These are phyloP conservation scores for Debaryomyces nepalensis DNA, from an alignment of 1,139 yeast species.

Conservation along the genomic window DNA sequence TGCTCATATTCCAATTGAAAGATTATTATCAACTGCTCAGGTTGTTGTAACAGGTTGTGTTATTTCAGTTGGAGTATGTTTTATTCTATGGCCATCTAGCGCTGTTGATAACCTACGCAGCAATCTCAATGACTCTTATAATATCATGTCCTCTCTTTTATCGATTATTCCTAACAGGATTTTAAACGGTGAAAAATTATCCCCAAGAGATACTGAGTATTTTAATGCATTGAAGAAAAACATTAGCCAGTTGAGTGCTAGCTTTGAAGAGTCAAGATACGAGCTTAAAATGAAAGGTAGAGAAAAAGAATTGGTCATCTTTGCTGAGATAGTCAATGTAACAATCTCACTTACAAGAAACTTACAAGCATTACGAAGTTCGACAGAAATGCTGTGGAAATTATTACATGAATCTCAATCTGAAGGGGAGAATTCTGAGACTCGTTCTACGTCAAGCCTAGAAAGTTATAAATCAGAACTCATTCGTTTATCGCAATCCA, in stretches of 20 bases:
- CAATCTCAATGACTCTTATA: slow-evolving; percentile 57
- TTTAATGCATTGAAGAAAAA: slow-evolving; percentile 45
- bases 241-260: slow-evolving; percentile 43
- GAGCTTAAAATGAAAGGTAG: slow-evolving; percentile 61
- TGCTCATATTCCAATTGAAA: slow-evolving; percentile 59
- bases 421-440: slow-evolving; percentile 21
- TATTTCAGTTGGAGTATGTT: slow-evolving; percentile 63
- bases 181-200: slow-evolving; percentile 53
- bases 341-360: slow-evolving; percentile 59
- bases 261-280: slow-evolving; percentile 63
- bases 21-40: slow-evolving; percentile 58
- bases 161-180: slow-evolving; percentile 57
- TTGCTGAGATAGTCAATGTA: slow-evolving; percentile 53
- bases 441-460: slow-evolving; percentile 21
- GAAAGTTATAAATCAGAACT: slow-evolving; percentile 24
- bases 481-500: slow-evolving; percentile 29
- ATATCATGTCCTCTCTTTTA: slow-evolving; percentile 56
- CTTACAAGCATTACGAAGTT: slow-evolving; percentile 68
- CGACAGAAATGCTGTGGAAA: slow-evolving; percentile 69
- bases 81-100: slow-evolving; percentile 64
- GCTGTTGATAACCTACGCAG: slow-evolving; percentile 54
- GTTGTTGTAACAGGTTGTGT: slow-evolving; percentile 68
- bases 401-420: slow-evolving; percentile 39
- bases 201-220: slow-evolving; percentile 41
- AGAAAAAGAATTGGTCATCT: slow-evolving; percentile 54